Percentiles rank a stretch among this genome's conserved stretches.
Conservation (phyloP, 2,329 filamentous ascomycete genomes). For the Kalaharituber pfeilii region DNA sequence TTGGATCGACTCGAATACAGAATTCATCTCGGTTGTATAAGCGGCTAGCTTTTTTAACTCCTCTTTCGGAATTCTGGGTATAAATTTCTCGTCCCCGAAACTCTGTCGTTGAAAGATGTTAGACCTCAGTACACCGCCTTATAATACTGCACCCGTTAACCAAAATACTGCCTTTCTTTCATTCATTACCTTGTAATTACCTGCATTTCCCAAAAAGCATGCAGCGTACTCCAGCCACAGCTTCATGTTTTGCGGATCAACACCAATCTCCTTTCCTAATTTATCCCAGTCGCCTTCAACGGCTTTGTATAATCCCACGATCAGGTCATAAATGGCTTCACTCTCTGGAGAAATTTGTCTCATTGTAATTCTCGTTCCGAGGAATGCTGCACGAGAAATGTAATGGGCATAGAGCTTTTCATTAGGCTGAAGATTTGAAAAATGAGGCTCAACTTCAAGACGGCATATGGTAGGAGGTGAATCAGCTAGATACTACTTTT, state of each 20-base stretch:
- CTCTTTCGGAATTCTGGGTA: constrained; percentile 50
- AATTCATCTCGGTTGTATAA: constrained; percentile 40
- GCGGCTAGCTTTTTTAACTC: constrained; percentile 48
- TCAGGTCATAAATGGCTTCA: constrained; percentile 65
- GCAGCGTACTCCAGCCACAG: constrained; percentile 60
- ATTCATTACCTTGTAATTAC: constrained; percentile 51
- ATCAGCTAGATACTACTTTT: constrained; percentile 46
- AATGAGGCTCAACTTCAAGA: constrained; percentile 83
- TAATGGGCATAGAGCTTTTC: constrained; percentile 86
- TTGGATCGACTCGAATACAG: constrained; percentile 48
- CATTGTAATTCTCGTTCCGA: constrained; percentile 60
- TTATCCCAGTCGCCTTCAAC: constrained; percentile 53
- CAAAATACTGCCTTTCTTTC: background rate
- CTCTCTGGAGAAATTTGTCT: constrained; percentile 69
- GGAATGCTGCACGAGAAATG: constrained; percentile 57
- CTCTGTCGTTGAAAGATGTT: no score
- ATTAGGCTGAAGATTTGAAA: constrained; percentile 54
- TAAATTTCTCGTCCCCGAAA: constrained; percentile 70
- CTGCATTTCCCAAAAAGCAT: constrained; percentile 62
- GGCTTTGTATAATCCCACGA: constrained; percentile 51
- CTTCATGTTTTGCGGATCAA: constrained; percentile 46
- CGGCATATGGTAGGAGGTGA: constrained; percentile 74
- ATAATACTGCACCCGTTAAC: no score
- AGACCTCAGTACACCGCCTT: no score
- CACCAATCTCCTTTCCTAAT: constrained; percentile 45